Base-by-base conservation (phyloP, 2,329 filamentous ascomycete genomes). In the Mycogone perniciosa region DNA sequence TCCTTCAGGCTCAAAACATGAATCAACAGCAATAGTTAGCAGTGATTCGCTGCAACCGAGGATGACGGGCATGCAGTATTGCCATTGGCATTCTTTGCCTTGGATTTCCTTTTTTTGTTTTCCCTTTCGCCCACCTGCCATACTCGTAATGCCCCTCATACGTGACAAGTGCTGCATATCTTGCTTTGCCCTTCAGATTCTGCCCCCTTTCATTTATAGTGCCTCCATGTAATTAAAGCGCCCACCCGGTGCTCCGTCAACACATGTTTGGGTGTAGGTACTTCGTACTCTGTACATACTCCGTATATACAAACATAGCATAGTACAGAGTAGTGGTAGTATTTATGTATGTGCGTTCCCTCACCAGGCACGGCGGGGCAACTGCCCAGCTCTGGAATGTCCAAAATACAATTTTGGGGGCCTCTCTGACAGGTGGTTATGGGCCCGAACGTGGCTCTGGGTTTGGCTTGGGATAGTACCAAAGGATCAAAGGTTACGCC, bases 301-400 rank as follows among this genome's bases (percentile, higher is more conserved):
- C 20, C 20, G 20, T 3, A 20, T 20, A 20, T 20, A 20, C 20
- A 20, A 20, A 20, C 20, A 20, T 20, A 20, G n/a, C n/a, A n/a
- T n/a, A n/a, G n/a, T n/a, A n/a, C n/a, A n/a, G n/a, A n/a, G 20
- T 20, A 20, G 20, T 20, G 20, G 20, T 20, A 20, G 20, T 20
- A 20, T 20, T 11, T 35, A 35, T 35, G 39, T 41, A 38, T 41
- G 35, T 31, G 20, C 50, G 37, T 46, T 43, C 31, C 38, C 41
- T 46, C 51, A 46, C 46, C 51, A 53, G 42, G 51, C 51, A 50
- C 50, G 31, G 29, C 46, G 34, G 30, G 33, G 41, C 49, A 48
- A 52, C 45, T 44, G 38, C 50, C 45, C 27, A 27, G 31, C 50
- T 48, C 31, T 35, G 40, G 46, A 50, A 46, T 31, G 41, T 31